phyloP scores from a whole-genome alignment of 371 early-diverging fungal species.

The Mucor plumbeus region DNA sequence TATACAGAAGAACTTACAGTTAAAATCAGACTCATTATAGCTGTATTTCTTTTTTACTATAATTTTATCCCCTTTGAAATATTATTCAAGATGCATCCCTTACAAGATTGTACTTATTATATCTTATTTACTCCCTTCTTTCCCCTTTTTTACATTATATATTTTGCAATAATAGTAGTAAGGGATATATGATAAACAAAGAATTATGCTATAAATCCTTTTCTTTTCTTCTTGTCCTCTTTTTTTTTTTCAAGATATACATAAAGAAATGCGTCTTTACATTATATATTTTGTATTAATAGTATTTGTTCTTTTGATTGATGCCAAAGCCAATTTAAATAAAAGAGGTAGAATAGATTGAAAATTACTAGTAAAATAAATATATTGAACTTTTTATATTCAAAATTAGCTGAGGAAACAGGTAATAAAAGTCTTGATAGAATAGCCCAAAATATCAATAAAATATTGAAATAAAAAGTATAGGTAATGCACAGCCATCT shows the following conservation, averaged over 20 bases:
- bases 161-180: background rate
- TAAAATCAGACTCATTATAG: background rate
- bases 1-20: background rate
- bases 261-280: constrained; percentile 10
- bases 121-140: constrained; percentile 11
- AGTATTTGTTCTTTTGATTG: background rate
- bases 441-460: background rate
- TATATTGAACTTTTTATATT: background rate
- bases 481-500: constrained; percentile 11
- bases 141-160: constrained; percentile 3
- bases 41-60: constrained; percentile 1
- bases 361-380: background rate
- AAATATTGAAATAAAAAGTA: background rate
- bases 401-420: constrained; percentile 28
- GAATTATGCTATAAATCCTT: constrained; percentile 1
- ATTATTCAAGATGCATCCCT: constrained; percentile 16
- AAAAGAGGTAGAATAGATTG: constrained; percentile 14
- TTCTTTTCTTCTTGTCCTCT: constrained; percentile 1
- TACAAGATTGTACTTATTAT: constrained; percentile 5
- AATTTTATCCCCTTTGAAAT: background rate
- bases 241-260: background rate
- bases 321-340: constrained; percentile 6
- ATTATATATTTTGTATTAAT: constrained; percentile 4
- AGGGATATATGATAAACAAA: constrained; percentile 15
- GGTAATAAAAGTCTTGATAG: background rate